Percentiles rank a stretch among this genome's conserved stretches.
Evolutionary conservation across 345 rosid species (phyloP).

Genomic region (Balakata baccata): DNA sequence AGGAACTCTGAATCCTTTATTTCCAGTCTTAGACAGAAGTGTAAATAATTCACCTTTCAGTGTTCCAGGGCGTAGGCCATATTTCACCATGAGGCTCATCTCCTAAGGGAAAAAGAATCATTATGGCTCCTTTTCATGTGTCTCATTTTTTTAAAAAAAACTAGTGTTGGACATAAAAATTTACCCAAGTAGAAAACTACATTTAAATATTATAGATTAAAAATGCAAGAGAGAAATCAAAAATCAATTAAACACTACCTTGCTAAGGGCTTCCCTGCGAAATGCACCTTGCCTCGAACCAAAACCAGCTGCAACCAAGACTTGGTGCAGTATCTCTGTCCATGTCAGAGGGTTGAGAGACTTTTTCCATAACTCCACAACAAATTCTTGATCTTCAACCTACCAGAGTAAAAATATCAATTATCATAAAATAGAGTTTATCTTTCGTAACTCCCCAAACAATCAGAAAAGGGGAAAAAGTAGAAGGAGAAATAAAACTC

Average conservation of each 20-base stretch:
- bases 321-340: conserved; percentile 79
- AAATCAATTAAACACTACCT: conserved; percentile 41
- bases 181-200: not conserved
- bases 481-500: not conserved
- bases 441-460: not conserved
- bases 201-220: too few species aligned
- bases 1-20: conserved; percentile 60
- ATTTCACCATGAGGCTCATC: conserved; percentile 65
- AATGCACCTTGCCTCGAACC: conserved; percentile 58
- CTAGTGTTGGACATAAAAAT: not conserved
- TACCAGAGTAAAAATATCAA: conserved; percentile 26
- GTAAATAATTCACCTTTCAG: conserved; percentile 81
- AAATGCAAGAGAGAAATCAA: not conserved
- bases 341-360: conserved; percentile 92
- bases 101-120: conserved; percentile 43
- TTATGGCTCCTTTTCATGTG: not conserved
- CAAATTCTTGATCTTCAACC: conserved; percentile 67
- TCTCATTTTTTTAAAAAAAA: not conserved
- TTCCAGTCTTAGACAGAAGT: conserved; percentile 62
- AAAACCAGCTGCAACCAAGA: conserved; percentile 87
- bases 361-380: conserved; percentile 72
- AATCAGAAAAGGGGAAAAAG: not conserved
- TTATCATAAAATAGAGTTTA: not conserved
- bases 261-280: conserved; percentile 54
- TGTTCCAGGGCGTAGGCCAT: conserved; percentile 65